Conservation (phyloP, 169 alveolate genomes). For the Plasmodium cynomolgi region DNA sequence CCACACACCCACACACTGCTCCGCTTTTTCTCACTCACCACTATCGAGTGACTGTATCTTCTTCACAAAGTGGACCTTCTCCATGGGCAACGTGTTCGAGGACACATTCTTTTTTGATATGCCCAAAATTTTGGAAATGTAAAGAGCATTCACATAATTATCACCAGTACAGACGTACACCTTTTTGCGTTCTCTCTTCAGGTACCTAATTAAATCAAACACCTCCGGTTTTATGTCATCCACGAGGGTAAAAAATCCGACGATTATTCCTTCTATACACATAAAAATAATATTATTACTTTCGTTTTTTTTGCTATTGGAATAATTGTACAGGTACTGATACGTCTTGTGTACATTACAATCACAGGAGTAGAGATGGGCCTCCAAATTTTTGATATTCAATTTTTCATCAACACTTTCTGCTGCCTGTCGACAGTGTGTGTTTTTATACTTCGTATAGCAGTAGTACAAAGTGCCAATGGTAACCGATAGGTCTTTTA, state of each 20-base stretch:
- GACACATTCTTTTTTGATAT: constrained; percentile 43
- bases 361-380: constrained; percentile 60
- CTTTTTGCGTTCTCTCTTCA: constrained; percentile 38
- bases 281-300: constrained; percentile 65
- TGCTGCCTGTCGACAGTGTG: constrained; percentile 7
- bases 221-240: constrained; percentile 67
- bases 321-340: constrained; percentile 60
- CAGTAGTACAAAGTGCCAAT: constrained; percentile 63
- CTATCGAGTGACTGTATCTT: constrained; percentile 46
- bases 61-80: constrained; percentile 68
- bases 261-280: constrained; percentile 68
- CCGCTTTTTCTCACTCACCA: constrained; percentile 22
- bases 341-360: constrained; percentile 69
- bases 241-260: constrained; percentile 59
- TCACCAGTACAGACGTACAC: constrained; percentile 72
- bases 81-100: constrained; percentile 59
- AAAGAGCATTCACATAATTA: constrained; percentile 66
- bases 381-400: constrained; percentile 29
- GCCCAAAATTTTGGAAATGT: constrained; percentile 66
- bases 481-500: constrained; percentile 57
- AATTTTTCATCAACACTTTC: constrained; percentile 31
- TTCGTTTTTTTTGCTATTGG: constrained; percentile 73
- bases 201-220: constrained; percentile 37
- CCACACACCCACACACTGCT: background rate
- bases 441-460: constrained; percentile 61